Conservation (phyloP, 768 basidiomycete genomes). For the Boletus rufocinnamomeus region DNA sequence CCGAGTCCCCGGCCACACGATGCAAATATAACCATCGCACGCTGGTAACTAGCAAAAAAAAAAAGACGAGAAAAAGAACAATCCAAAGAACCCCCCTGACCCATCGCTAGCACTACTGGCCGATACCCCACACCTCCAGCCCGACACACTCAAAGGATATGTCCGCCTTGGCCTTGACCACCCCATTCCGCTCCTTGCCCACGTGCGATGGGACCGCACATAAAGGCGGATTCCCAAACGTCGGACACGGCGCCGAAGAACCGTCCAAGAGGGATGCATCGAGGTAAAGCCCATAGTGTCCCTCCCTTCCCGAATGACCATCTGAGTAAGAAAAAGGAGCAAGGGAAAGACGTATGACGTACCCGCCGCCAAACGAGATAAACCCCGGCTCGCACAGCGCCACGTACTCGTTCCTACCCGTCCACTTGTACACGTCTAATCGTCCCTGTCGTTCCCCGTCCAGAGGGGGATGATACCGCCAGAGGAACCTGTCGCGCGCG, state of each 20-base stretch:
- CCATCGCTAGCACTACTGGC: too few relatives aligned
- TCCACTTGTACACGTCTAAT: slow-evolving; percentile 75
- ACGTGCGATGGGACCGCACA: slow-evolving; percentile 43
- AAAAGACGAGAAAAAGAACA: too few relatives aligned
- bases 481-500: slow-evolving; percentile 65
- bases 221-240: slow-evolving; percentile 84
- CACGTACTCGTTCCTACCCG: slow-evolving; percentile 88
- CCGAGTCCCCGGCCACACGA: too few relatives aligned
- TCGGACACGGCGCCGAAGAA: slow-evolving; percentile 80
- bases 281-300: slow-evolving; percentile 86
- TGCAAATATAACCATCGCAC: too few relatives aligned
- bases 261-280: slow-evolving; percentile 81
- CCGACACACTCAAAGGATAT: slow-evolving; percentile 88
- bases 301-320: slow-evolving; percentile 54
- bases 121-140: slow-evolving; percentile 88
- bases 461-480: slow-evolving; percentile 51
- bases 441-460: slow-evolving; percentile 26
- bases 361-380: slow-evolving; percentile 94
- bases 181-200: slow-evolving; percentile 22
- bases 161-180: slow-evolving; percentile 37
- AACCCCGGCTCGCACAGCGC: slow-evolving; percentile 79
- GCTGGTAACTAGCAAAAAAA: too few relatives aligned
- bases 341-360: slow-evolving; percentile 25
- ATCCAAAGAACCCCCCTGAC: too few relatives aligned
- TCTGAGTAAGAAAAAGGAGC: neutral